Base-by-base conservation (phyloP, 495 filamentous ascomycete genomes). In the Umbilicaria muhlenbergii region DNA sequence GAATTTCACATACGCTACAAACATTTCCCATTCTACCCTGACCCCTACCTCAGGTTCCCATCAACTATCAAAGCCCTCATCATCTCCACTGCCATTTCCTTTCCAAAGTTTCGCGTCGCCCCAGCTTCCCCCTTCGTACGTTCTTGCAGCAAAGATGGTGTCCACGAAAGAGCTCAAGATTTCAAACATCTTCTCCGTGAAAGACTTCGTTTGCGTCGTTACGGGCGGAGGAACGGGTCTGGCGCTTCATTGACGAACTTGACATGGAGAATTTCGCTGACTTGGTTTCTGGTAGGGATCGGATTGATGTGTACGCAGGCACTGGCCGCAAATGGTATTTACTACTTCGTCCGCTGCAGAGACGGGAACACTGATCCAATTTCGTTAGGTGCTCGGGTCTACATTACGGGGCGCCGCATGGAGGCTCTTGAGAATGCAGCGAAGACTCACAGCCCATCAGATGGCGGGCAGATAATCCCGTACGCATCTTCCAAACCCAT, bases 131-230 rank as follows among this genome's bases (percentile, higher is more conserved):
- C 24, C 5, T 8, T 8, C 1, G 24, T 28, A 7, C 24, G 6
- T 28, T 10, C 24, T 10, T 28, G 24, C 24, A 28, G 24, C 1
- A 28, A 65, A 50, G 32, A 71, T 71, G 69, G 61, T 67, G 34
- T 59, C 65, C 39, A 66, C 62, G 42, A 48, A 61, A 31, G 58
- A 71, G 44, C 62, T 78, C 44, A 60, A 66, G 47, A 64, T 66
- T 37, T 56, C 67, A 40, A 67, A 70, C 37, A 68, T 81, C 34
- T 83, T 83, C 58, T 64, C 68, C 34, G 66, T 78, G 0, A 70
- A 74, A 47, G 75, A 67, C 44, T 70, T 71, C 51, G 75, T 81
- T 15, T 77, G 74, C 41, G 66, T 82, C 5, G 64, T 79, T 2
- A 77, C 74, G n/a, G 75, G 73, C 46, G 56, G 56, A 13, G 58